phyloP scores from a whole-genome alignment of 2,329 filamentous ascomycete genomes.

The Aspergillus tanneri region DNA sequence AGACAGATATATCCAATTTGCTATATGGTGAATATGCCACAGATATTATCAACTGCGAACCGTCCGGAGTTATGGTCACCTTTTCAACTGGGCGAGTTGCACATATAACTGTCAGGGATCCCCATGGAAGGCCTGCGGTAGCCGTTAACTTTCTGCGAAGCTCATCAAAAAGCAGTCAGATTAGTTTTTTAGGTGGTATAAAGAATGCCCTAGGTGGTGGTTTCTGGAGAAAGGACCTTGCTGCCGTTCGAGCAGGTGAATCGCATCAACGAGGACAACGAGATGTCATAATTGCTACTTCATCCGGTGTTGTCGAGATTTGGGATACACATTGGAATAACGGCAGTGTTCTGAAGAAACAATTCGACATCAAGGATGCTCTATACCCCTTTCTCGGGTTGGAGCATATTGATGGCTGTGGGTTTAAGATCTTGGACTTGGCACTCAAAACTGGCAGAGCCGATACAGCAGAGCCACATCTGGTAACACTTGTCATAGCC shows the following conservation, averaged over 20 bases:
- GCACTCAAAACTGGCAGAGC: constrained; percentile 55
- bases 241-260: constrained; percentile 72
- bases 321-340: constrained; percentile 91
- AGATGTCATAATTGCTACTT: constrained; percentile 76
- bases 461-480: constrained; percentile 48
- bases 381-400: constrained; percentile 63
- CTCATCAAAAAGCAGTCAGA: constrained; percentile 50
- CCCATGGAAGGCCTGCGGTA: constrained; percentile 80
- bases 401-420: constrained; percentile 54
- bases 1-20: constrained; percentile 70
- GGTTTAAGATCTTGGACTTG: constrained; percentile 77
- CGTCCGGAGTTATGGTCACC: constrained; percentile 78
- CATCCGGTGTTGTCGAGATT: constrained; percentile 72
- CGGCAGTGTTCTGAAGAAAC: constrained; percentile 70
- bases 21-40: constrained; percentile 75
- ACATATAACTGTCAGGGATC: constrained; percentile 81
- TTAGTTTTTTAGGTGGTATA: constrained; percentile 76
- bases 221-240: constrained; percentile 72
- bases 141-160: constrained; percentile 73
- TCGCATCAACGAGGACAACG: constrained; percentile 76
- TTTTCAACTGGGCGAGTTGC: constrained; percentile 84
- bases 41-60: constrained; percentile 79
- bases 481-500: constrained; percentile 62
- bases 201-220: constrained; percentile 71
- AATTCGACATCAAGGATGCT: constrained; percentile 66